Evolutionary conservation across 192 early-diverging fungal genomes (phyloP), one percentile per base, ranked within the genome.

Genomic region (Backusella sp.): DNA sequence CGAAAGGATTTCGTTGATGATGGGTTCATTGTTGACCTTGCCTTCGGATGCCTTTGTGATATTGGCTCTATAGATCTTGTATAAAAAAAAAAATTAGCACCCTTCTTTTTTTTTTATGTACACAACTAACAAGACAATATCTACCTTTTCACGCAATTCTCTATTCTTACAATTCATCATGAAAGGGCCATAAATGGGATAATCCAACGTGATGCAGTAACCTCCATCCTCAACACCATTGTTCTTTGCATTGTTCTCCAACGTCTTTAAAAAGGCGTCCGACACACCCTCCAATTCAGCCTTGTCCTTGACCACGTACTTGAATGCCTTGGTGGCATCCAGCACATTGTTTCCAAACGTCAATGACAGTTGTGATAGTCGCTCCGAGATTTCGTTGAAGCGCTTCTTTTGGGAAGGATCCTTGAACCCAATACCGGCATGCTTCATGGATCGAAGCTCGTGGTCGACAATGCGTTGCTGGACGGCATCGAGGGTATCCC

Each of bases 141-240:
- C 6, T 73, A 86, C 85, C n/a, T 80, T 73, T 73, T 87, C 85
- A 59, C 89, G 83, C 1, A 90, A 83, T 8, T 71, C 70, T 28
- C 89, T 76, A 75, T 88, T 88, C 19, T 77, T 80, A 74, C 86
- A 87, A 76, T 83, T 86, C 86, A 85, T 87, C 82, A 90, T 85
- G 30, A 90, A 87, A 1, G 89, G 87, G 3, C 81, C 82, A 66
- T 80, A 81, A 6, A 84, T 84, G 4, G 89, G 87, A 19, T 72
- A 75, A 73, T 90, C 89, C 53, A 90, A 56, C 3, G 89, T 90
- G 23, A 88, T 80, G 34, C 83, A 84, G 77, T 84, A 90, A 11
- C 84, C 84, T 15, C 86, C 84, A 1, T 78, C 76, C 41, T 72
- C 76, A 32, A 86, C 68, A 12, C 82, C 86, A 28, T 75, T 73